Base-by-base conservation (phyloP, 202 grass and related monocot genomes). In the Zizania palustris region DNA sequence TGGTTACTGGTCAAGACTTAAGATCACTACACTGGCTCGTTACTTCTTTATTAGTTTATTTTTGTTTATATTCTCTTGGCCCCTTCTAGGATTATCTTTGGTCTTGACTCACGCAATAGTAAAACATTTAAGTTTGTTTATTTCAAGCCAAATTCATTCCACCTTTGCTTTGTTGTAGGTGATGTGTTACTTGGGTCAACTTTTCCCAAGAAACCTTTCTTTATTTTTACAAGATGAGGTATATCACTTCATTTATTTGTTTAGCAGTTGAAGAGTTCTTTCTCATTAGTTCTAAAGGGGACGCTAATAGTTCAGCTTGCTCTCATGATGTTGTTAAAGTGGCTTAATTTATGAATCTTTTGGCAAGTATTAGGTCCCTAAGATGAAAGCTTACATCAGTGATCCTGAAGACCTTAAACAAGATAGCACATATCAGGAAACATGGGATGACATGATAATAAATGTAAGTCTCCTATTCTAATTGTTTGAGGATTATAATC, bases 331-430 rank as follows among this genome's bases (percentile, higher is more conserved):
- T 60, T 78, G 59, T 84, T 63, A 46, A 84, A 83, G 41, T 81
- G 63, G 71, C 79, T 93, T 91, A 97, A 55, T 76, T 82, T 75
- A 58, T 90, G 57, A 69, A 82, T 86, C 80, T 89, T 93, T 90
- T 85, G 88, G 89, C 86, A 97, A 97, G 94, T 97, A 90, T 86
- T 97, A 97, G 94, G 91, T 97, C 84, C 94, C 94, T 81, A 97
- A 97, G 90, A 94, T 97, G 94, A 97, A 97, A 86, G 87, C 94
- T 83, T 97, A 97, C 78, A 92, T 97, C 65, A 88, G 91, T 80
- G 94, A 97, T 65, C 88, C 91, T 80, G 94, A 97, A 82, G 94
- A 97, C 74, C 83, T 97, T 54, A 97, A 89, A 81, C 88, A 94
- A 69, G 94, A 97, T 77, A 87, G 49, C 67, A 85, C 87, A 80